Evolutionary conservation across 805 yeast species (phyloP).

Genomic region (Schizosaccharomyces japonicus): DNA sequence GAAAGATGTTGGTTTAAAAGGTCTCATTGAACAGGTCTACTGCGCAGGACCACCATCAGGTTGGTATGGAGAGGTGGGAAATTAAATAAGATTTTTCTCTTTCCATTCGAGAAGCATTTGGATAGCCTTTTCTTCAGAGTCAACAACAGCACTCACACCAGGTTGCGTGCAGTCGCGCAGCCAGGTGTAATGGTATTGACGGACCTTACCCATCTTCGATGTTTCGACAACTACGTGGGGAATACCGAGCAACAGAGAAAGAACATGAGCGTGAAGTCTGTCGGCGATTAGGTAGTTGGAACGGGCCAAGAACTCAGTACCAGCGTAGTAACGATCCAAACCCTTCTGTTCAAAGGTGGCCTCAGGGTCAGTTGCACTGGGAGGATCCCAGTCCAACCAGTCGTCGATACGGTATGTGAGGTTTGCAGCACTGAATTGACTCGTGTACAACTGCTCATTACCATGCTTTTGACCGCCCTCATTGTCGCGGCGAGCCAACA

Average conservation of each 20-base stretch:
- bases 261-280: conserved; percentile 4
- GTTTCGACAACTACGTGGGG: conserved; percentile 3
- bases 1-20: too few relatives aligned
- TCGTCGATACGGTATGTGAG: neutral
- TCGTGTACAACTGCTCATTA: neutral
- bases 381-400: neutral
- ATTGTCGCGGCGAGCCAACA: neutral
- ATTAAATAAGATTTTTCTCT: neutral
- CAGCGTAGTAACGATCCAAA: neutral
- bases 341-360: neutral
- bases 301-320: neutral
- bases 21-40: too few relatives aligned
- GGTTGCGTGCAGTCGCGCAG: neutral
- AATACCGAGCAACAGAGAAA: conserved; percentile 2
- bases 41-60: too few relatives aligned
- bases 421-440: neutral
- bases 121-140: neutral
- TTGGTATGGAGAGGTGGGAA: too few relatives aligned
- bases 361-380: neutral
- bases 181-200: conserved; percentile 4
- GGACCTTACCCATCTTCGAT: neutral
- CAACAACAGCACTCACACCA: conserved; percentile 1
- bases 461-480: neutral
- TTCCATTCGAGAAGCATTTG: neutral
- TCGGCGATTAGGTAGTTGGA: conserved; percentile 2